Percentiles rank a stretch among this genome's conserved stretches.
These are phyloP conservation scores for Aspergillus asperescens DNA, from an alignment of 495 filamentous ascomycete genomes.

Conservation along the genomic window DNA sequence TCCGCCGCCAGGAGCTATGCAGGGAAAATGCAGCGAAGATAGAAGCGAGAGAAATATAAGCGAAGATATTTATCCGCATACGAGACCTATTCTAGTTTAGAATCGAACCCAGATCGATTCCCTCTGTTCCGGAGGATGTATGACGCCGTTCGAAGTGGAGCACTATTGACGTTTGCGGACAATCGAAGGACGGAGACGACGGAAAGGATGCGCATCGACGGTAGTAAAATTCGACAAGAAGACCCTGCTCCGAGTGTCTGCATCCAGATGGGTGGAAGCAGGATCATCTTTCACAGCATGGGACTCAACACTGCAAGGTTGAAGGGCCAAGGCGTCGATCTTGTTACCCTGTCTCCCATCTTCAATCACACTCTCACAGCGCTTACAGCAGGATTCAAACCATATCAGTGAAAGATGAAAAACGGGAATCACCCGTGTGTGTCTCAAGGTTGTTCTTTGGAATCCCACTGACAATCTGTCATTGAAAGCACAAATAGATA, in stretches of 20 bases:
- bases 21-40: not conserved
- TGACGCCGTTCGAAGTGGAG: slow-evolving; percentile 10
- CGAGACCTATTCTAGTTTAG: not conserved
- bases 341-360: not conserved
- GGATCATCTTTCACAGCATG: not conserved
- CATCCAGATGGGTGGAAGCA: not conserved
- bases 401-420: not conserved
- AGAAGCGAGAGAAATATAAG: not conserved
- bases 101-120: not conserved
- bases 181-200: not conserved
- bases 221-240: not conserved
- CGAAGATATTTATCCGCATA: not conserved
- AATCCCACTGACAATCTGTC: not conserved
- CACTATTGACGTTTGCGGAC: slow-evolving; percentile 16
- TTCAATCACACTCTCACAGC: not conserved
- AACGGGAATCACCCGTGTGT: too few species aligned
- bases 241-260: not conserved
- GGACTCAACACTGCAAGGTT: slow-evolving; percentile 9
- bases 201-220: not conserved
- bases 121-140: not conserved
- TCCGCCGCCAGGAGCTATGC: not conserved
- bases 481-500: not conserved
- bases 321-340: slow-evolving; percentile 9
- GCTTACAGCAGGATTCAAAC: not conserved
- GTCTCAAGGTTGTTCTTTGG: too few species aligned